Percentiles rank a stretch among this genome's conserved stretches.
phyloP scores from a whole-genome alignment of 257 asterid species.

The Solanum verrucosum region DNA sequence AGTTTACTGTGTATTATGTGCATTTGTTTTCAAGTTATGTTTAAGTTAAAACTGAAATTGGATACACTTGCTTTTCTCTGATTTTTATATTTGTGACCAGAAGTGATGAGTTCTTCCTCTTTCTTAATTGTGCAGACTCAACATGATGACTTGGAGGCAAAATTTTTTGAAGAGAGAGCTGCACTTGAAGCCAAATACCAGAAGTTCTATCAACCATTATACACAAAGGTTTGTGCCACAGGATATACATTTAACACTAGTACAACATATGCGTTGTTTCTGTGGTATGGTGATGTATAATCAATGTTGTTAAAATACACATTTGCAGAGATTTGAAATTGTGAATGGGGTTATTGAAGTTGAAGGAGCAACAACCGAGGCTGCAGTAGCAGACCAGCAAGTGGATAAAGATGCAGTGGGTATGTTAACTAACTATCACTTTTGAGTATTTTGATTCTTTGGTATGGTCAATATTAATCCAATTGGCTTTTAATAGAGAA shows the following conservation, averaged over 20 bases:
- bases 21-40: background rate
- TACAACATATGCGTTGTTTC: background rate
- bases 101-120: background rate
- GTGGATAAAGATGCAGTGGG: slow-evolving; percentile 14
- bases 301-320: background rate
- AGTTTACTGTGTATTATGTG: background rate
- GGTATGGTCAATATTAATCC: background rate
- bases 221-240: slow-evolving; percentile 31
- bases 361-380: background rate
- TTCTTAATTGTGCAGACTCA: slow-evolving; percentile 24
- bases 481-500: slow-evolving; percentile 4
- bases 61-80: background rate
- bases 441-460: background rate
- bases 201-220: slow-evolving; percentile 49
- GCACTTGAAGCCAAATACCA: slow-evolving; percentile 69
- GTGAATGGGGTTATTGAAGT: slow-evolving; percentile 36
- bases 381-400: background rate
- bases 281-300: background rate
- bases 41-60: background rate
- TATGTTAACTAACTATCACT: background rate
- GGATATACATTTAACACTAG: background rate
- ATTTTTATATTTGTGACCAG: background rate
- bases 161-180: slow-evolving; percentile 55
- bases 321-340: background rate
- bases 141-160: slow-evolving; percentile 58